Evolutionary conservation across 768 basidiomycete genomes (phyloP).

Genomic region (Pleurotus citrinopileatus): DNA sequence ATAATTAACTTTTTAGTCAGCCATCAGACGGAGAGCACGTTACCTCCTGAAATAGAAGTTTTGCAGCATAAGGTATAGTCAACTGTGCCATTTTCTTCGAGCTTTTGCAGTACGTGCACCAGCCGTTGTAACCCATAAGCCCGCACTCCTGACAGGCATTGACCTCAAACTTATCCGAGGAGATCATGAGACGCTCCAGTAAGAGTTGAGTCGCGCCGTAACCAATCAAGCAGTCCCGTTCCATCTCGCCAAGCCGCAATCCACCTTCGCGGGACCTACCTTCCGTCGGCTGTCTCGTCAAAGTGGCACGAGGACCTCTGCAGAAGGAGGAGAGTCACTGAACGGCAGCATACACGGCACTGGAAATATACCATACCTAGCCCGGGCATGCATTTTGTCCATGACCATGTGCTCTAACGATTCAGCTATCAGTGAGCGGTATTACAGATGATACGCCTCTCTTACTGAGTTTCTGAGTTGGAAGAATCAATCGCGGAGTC

Average conservation of each 20-base stretch:
- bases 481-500: constrained; percentile 12
- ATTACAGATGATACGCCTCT: not conserved
- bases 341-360: constrained; percentile 12
- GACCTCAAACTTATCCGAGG: constrained; percentile 96
- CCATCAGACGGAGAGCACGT: no score
- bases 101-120: constrained; percentile 98
- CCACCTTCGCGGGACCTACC: constrained; percentile 98
- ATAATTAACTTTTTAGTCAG: constrained; percentile 8
- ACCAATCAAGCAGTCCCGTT: constrained; percentile 96
- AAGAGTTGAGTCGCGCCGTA: constrained; percentile 98
- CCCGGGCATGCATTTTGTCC: constrained; percentile 99
- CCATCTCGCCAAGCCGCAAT: constrained; percentile 97
- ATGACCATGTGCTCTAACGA: constrained; percentile 92
- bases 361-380: constrained; percentile 54
- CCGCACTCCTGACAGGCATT: constrained; percentile 95
- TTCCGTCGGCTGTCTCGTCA: constrained; percentile 98
- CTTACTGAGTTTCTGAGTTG: constrained; percentile 87
- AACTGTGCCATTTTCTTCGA: constrained; percentile 95
- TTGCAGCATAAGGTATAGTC: constrained; percentile 95
- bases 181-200: constrained; percentile 97
- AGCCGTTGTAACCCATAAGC: constrained; percentile 90
- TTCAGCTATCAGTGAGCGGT: constrained; percentile 16
- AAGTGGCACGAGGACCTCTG: constrained; percentile 92
- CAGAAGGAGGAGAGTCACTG: not conserved
- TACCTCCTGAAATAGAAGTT: constrained; percentile 89